Evolutionary conservation across 768 basidiomycete species (phyloP).

Genomic region (Tylopilus rubrobrunneus): DNA sequence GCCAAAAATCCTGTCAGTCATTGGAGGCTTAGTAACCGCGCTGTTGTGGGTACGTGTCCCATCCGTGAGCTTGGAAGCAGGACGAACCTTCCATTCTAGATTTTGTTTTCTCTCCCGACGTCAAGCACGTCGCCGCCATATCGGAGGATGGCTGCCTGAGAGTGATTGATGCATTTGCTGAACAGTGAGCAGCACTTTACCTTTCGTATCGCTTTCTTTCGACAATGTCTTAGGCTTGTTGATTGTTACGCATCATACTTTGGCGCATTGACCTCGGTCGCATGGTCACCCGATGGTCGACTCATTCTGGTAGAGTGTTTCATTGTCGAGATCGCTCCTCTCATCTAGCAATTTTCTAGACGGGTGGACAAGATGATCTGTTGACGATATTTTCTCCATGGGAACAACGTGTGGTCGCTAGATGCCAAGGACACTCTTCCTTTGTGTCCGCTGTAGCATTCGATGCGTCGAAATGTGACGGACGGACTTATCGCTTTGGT

Average conservation of each 20-base stretch:
- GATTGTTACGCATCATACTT: constrained; percentile 96
- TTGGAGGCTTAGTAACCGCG: constrained; percentile 73
- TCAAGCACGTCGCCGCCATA: constrained; percentile 83
- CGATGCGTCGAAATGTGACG: constrained; percentile 84
- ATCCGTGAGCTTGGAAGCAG: not conserved
- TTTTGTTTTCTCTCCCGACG: constrained; percentile 92
- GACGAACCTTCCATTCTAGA: constrained; percentile 41
- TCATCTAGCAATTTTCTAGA: constrained; percentile 40
- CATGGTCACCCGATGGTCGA: constrained; percentile 94
- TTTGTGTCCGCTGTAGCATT: constrained; percentile 90
- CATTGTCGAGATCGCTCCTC: not conserved
- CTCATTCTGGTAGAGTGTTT: constrained; percentile 67
- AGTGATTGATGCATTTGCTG: constrained; percentile 83
- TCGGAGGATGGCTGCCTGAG: constrained; percentile 91
- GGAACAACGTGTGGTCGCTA: constrained; percentile 90
- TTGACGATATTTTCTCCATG: constrained; percentile 92
- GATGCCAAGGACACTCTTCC: constrained; percentile 96
- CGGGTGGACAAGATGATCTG: constrained; percentile 96
- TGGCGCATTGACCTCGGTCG: constrained; percentile 82
- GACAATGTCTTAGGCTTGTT: constrained; percentile 55
- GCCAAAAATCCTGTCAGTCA: constrained; percentile 89
- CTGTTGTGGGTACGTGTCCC: constrained; percentile 61
- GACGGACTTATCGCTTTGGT: constrained; percentile 89
- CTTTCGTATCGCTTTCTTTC: not conserved
- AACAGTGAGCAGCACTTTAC: constrained; percentile 55